Conservation (phyloP, 31 red algal genomes). For the Porphyra umbilicalis region DNA sequence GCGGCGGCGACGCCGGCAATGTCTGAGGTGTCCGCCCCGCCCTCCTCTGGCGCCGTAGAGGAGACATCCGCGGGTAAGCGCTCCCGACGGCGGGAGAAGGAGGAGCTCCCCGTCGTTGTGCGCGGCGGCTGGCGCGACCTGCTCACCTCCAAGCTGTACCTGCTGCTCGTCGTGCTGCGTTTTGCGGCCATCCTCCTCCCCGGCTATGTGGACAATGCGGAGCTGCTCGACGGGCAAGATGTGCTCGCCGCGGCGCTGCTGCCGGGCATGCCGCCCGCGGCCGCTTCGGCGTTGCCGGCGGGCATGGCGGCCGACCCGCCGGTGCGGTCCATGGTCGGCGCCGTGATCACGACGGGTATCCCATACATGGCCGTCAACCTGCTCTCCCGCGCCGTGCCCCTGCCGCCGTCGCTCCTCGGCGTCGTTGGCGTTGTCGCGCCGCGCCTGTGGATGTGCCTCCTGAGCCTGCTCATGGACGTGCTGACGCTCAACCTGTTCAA, state of each 20-base stretch:
- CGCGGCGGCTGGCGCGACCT: slow-evolving; percentile 6
- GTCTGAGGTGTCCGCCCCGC: background rate
- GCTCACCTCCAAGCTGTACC: slow-evolving; percentile 30
- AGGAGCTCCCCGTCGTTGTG: background rate
- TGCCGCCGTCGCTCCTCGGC: slow-evolving; percentile 28
- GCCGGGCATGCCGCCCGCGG: slow-evolving; percentile 29
- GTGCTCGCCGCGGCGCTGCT: slow-evolving; percentile 46
- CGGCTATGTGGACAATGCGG: slow-evolving; percentile 44
- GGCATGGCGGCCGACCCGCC: slow-evolving; percentile 22
- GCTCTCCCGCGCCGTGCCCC: slow-evolving; percentile 6
- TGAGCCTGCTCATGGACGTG: slow-evolving; percentile 38
- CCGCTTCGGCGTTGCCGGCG: slow-evolving; percentile 23
- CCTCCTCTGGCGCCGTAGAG: background rate
- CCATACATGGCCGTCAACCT: slow-evolving; percentile 54
- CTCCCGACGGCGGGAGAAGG: background rate
- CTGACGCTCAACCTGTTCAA: slow-evolving; percentile 45
- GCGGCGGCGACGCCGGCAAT: background rate
- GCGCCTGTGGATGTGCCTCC: slow-evolving; percentile 66
- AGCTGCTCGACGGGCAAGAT: slow-evolving; percentile 61
- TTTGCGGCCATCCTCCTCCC: slow-evolving; percentile 41
- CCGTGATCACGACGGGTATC: slow-evolving; percentile 50
- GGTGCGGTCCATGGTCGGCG: slow-evolving; percentile 51
- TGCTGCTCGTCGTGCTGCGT: slow-evolving; percentile 34
- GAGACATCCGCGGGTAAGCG: background rate
- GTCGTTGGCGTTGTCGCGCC: slow-evolving; percentile 29